phyloP scores from a whole-genome alignment of 345 rosid genomes.

The Atalantia buxifolia region DNA sequence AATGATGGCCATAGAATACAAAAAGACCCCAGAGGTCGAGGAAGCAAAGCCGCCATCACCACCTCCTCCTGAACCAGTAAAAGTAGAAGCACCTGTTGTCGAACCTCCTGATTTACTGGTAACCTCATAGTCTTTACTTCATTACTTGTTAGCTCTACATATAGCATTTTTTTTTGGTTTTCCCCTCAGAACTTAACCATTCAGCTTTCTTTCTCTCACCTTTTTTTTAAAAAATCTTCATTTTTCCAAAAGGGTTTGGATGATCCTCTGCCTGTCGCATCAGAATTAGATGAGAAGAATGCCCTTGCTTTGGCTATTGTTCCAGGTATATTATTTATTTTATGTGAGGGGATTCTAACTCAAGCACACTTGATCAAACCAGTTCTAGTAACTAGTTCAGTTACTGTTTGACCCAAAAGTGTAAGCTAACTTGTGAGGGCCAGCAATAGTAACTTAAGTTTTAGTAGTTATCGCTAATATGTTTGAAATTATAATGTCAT shows the following conservation, averaged over 20 bases:
- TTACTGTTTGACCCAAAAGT: not conserved
- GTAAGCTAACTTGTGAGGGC: not conserved
- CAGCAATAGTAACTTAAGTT: not conserved
- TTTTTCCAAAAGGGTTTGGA: slow-evolving; percentile 51
- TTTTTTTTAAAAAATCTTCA: not conserved
- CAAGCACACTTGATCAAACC: not conserved
- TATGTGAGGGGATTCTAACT: not conserved
- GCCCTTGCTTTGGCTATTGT: slow-evolving; percentile 92
- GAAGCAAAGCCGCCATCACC: slow-evolving; percentile 47
- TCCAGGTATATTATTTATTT: slow-evolving; percentile 52
- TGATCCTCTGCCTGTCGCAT: slow-evolving; percentile 65
- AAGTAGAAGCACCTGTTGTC: slow-evolving; percentile 54
- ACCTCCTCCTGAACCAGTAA: slow-evolving; percentile 61
- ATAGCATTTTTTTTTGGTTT: too few species aligned
- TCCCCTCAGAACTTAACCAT: not conserved
- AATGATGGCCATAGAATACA: slow-evolving; percentile 74
- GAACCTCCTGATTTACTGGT: slow-evolving; percentile 89
- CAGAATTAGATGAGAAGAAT: slow-evolving; percentile 79
- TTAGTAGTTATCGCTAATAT: not conserved
- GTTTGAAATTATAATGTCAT: not conserved
- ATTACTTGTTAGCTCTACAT: not conserved
- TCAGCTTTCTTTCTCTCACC: not conserved
- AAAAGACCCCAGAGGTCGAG: slow-evolving; percentile 45
- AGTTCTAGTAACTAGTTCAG: not conserved
- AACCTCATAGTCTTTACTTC: slow-evolving; percentile 2